These are phyloP conservation scores for Phragmites australis DNA, from an alignment of 176 grass and related monocot species.

Conservation along the genomic window DNA sequence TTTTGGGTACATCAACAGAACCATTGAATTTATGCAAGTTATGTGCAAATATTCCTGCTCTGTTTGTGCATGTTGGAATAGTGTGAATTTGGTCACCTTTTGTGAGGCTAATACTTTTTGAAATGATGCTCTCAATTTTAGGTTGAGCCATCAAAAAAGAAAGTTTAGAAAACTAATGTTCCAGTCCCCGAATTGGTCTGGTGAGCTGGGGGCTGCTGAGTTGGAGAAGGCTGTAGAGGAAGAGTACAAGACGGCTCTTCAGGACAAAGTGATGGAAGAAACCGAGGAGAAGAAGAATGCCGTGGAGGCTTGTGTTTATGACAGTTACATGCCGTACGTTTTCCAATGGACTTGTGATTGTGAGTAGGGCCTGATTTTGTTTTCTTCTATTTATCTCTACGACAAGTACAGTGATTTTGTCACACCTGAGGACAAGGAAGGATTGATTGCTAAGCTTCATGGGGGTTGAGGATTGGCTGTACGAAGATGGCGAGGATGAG, in stretches of 20 bases:
- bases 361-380: not conserved
- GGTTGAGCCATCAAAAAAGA: constrained; percentile 55
- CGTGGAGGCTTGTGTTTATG: constrained; percentile 93
- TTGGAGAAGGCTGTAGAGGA: constrained; percentile 75
- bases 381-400: constrained; percentile 52
- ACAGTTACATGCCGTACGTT: constrained; percentile 61
- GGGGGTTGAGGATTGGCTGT: constrained; percentile 93
- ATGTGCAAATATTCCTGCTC: not conserved
- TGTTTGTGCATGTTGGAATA: not conserved
- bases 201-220: constrained; percentile 56
- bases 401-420: constrained; percentile 85
- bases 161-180: constrained; percentile 61
- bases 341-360: not conserved
- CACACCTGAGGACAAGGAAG: constrained; percentile 59
- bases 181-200: constrained; percentile 65
- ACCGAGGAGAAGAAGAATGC: constrained; percentile 98
- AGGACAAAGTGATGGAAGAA: constrained; percentile 88
- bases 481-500: constrained; percentile 96
- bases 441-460: constrained; percentile 66
- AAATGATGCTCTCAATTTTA: constrained; percentile 28
- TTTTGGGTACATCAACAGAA: too few relatives aligned
- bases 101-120: constrained; percentile 10
- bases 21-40: not conserved
- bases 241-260: constrained; percentile 93
- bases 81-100: too few relatives aligned